These are phyloP conservation scores for Luffa aegyptiaca DNA, from an alignment of 306 rosid species.

Conservation along the genomic window DNA sequence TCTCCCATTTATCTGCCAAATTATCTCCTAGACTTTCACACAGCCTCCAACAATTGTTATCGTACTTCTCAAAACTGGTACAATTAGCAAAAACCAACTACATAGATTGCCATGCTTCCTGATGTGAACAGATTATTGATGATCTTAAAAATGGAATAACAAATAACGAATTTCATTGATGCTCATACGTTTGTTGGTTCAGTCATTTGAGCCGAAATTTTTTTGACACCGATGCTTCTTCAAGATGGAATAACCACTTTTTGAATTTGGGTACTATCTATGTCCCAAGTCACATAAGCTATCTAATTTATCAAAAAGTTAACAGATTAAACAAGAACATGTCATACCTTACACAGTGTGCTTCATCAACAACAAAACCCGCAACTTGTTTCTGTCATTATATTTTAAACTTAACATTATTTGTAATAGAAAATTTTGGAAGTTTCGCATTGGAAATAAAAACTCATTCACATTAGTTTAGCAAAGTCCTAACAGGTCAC, in stretches of 20 bases:
- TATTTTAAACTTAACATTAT: conserved; percentile 22
- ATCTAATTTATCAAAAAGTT: background rate
- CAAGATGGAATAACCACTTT: background rate
- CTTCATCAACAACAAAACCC: conserved; percentile 89
- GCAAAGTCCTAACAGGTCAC: conserved; percentile 27
- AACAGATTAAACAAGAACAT: conserved; percentile 15
- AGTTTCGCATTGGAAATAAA: conserved; percentile 4
- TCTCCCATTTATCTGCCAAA: background rate
- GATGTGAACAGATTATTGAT: background rate
- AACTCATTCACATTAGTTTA: conserved; percentile 8
- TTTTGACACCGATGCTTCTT: background rate
- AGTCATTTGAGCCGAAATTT: background rate
- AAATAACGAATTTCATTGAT: background rate
- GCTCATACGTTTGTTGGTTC: background rate
- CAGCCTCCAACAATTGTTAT: background rate
- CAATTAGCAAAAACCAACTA: background rate
- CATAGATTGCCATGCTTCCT: background rate
- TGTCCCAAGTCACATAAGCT: background rate
- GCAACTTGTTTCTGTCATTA: conserved; percentile 74
- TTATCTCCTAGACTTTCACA: background rate
- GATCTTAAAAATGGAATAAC: background rate
- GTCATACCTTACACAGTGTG: conserved; percentile 90
- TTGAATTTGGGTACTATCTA: background rate
- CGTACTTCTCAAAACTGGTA: background rate
- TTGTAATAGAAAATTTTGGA: conserved; percentile 10